phyloP scores from a whole-genome alignment of 2,329 filamentous ascomycete genomes.

The Microdochium bolleyi region DNA sequence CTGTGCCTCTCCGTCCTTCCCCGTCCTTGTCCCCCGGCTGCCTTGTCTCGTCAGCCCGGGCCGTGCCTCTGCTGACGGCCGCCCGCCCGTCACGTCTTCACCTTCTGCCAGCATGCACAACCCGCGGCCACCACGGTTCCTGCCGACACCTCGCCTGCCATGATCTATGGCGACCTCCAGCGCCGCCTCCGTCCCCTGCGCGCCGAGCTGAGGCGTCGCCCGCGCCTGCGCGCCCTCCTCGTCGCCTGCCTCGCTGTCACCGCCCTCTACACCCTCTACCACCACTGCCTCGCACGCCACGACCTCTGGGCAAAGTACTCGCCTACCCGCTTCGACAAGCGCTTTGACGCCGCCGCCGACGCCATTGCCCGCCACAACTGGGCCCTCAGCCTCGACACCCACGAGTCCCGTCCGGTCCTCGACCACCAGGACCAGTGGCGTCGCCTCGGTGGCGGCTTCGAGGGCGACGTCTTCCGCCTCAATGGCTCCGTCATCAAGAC shows the following conservation, averaged over 20 bases:
- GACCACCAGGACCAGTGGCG: constrained; percentile 15
- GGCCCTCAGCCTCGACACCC: background rate
- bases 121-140: too few species aligned
- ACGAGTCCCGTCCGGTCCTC: background rate
- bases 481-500: constrained; percentile 20
- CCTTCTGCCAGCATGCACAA: too few species aligned
- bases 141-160: background rate
- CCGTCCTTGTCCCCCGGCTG: too few species aligned
- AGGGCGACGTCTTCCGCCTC: constrained; percentile 20
- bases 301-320: constrained; percentile 1
- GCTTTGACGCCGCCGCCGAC: background rate
- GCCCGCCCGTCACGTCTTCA: too few species aligned
- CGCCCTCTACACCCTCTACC: background rate
- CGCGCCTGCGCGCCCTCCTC: background rate
- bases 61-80: too few species aligned
- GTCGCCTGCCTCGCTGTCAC: background rate
- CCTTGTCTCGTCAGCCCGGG: too few species aligned
- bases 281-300: background rate
- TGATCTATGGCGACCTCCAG: background rate
- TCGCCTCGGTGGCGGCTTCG: constrained; percentile 16
- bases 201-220: background rate
- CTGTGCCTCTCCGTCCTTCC: too few species aligned
- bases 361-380: background rate
- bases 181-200: background rate
- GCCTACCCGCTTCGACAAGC: background rate